Evolutionary conservation across 2,329 filamentous ascomycete species (phyloP).

Genomic region (Uncinocarpus reesii): DNA sequence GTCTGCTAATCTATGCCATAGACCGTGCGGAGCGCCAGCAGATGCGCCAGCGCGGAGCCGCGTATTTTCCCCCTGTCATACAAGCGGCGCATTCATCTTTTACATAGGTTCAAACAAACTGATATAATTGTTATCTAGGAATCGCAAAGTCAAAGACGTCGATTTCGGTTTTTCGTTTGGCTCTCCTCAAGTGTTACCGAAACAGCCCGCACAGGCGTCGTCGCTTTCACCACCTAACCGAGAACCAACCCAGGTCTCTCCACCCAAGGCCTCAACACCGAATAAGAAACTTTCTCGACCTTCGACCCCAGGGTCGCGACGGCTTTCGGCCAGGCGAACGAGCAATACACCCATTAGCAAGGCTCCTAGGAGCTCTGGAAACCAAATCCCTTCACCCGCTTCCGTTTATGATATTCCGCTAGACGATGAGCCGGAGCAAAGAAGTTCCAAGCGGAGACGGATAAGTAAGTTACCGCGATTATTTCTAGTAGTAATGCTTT

Average conservation of each 20-base stretch:
- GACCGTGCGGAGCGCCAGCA: constrained; percentile 46
- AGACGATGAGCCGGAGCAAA: constrained; percentile 23
- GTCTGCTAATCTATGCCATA: constrained; percentile 18
- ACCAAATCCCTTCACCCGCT: constrained; percentile 21
- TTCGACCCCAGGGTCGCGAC: constrained; percentile 18
- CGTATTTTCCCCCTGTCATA: constrained; percentile 34
- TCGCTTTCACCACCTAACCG: constrained; percentile 15
- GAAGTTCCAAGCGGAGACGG: constrained; percentile 16
- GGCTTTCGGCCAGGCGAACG: constrained; percentile 15
- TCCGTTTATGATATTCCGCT: constrained; percentile 31
- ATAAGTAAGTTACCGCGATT: constrained; percentile 14
- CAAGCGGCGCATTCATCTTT: neutral
- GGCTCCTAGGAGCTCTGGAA: constrained; percentile 25
- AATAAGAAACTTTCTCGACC: constrained; percentile 13
- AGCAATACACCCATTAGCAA: constrained; percentile 17
- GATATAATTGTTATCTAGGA: constrained; percentile 25
- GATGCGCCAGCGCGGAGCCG: constrained; percentile 49
- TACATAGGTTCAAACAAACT: neutral
- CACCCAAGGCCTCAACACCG: constrained; percentile 13
- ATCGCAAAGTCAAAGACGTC: constrained; percentile 39
- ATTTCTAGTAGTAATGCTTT: neutral
- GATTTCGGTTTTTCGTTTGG: constrained; percentile 44
- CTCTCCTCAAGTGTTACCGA: constrained; percentile 17
- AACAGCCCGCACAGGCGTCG: constrained; percentile 21
- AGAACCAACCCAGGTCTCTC: neutral